These are phyloP conservation scores for Phytophthora meadii DNA, from an alignment of 352 stramenopile species.

Conservation along the genomic window DNA sequence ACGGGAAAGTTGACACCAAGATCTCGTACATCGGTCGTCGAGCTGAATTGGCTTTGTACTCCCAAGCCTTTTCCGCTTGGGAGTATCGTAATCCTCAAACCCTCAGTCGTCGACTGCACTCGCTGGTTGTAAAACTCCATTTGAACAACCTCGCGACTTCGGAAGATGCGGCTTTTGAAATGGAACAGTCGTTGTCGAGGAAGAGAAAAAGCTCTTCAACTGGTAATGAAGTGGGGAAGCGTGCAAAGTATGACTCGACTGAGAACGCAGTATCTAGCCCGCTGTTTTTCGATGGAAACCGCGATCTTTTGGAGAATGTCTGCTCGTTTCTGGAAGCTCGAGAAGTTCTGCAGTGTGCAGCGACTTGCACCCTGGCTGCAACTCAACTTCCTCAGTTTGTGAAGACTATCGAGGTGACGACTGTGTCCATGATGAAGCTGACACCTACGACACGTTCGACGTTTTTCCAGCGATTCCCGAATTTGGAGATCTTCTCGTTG, in stretches of 20 bases:
- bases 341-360: constrained; percentile 44
- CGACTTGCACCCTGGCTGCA: constrained; percentile 40
- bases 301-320: constrained; percentile 49
- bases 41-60: constrained; percentile 64
- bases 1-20: constrained; percentile 61
- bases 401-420: constrained; percentile 41
- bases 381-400: constrained; percentile 46
- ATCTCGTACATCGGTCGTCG: constrained; percentile 70
- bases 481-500: constrained; percentile 48
- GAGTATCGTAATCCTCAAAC: constrained; percentile 69
- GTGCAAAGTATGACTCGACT: constrained; percentile 8
- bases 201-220: constrained; percentile 35
- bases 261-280: constrained; percentile 14
- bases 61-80: constrained; percentile 50
- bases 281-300: constrained; percentile 59
- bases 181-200: constrained; percentile 21
- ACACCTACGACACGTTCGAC: constrained; percentile 11
- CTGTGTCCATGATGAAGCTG: constrained; percentile 31
- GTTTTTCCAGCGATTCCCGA: constrained; percentile 52
- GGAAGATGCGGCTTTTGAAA: constrained; percentile 45
- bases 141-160: constrained; percentile 54
- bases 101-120: constrained; percentile 61
- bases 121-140: constrained; percentile 68
- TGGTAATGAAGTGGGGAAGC: constrained; percentile 18
- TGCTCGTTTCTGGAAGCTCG: constrained; percentile 49